Evolutionary conservation across 2,329 filamentous ascomycete species (phyloP).

Genomic region (Xylaria sp.): DNA sequence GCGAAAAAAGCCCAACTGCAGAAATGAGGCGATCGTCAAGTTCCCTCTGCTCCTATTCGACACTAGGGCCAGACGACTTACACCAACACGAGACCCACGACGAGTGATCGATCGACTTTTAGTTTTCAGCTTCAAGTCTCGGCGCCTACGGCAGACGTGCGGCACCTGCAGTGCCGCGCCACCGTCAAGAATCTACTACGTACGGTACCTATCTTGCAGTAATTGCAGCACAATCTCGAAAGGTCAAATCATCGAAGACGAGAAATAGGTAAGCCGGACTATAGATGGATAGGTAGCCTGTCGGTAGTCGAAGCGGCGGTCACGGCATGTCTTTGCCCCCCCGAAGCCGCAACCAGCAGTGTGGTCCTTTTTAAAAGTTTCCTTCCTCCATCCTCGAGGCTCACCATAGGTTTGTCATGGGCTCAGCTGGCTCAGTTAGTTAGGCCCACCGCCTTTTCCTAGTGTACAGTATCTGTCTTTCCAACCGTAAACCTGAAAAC

Average conservation of each 20-base stretch:
- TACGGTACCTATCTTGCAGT: neutral
- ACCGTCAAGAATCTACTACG: neutral
- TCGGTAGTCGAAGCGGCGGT: conserved; percentile 19
- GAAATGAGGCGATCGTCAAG: conserved; percentile 15
- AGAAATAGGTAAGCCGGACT: neutral
- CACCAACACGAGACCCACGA: conserved; percentile 12
- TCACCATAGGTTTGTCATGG: conserved; percentile 1
- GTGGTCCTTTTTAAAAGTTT: neutral
- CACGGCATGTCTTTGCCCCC: conserved; percentile 21
- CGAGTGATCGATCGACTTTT: conserved; percentile 7
- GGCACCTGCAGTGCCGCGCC: conserved; percentile 14
- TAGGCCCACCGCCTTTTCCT: conserved; percentile 22
- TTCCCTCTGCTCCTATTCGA: conserved; percentile 8
- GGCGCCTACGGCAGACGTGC: conserved; percentile 14
- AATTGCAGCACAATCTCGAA: conserved; percentile 1
- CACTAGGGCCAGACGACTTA: neutral
- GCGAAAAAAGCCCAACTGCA: conserved; percentile 17
- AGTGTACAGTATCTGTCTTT: neutral
- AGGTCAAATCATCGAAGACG: neutral
- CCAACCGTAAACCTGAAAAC: conserved; percentile 18
- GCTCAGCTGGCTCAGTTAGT: neutral
- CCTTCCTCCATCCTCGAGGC: neutral
- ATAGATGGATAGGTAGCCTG: neutral
- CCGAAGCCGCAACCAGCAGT: conserved; percentile 21
- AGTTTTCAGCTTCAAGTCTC: conserved; percentile 33